Evolutionary conservation across 2,329 filamentous ascomycete species (phyloP).

Genomic region (Aspergillus puulaauensis): DNA sequence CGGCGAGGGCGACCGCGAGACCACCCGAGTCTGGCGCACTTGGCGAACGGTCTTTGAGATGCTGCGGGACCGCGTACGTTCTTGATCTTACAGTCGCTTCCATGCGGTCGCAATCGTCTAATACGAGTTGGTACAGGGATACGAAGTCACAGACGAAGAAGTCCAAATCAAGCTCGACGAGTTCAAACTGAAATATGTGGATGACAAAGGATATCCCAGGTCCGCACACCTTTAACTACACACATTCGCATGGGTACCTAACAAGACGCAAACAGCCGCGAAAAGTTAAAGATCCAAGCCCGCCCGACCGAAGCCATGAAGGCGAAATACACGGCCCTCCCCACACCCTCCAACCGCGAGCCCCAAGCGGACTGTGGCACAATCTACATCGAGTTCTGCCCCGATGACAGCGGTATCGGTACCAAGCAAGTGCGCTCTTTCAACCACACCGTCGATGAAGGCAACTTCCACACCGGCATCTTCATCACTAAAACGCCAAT

Average conservation of each 20-base stretch:
- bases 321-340: conserved; percentile 73
- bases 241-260: neutral
- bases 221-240: conserved; percentile 47
- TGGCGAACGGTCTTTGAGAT: conserved; percentile 94
- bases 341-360: conserved; percentile 67
- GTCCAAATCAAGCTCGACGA: conserved; percentile 80
- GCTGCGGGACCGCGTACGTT: conserved; percentile 79
- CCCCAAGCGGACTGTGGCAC: conserved; percentile 75
- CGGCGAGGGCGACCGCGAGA: conserved; percentile 41
- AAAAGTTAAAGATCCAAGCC: conserved; percentile 82
- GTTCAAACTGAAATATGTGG: conserved; percentile 72
- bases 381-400: conserved; percentile 91
- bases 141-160: conserved; percentile 87
- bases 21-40: conserved; percentile 82
- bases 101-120: neutral
- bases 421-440: conserved; percentile 91
- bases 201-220: conserved; percentile 72
- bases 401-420: conserved; percentile 70
- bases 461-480: conserved; percentile 86
- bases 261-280: conserved; percentile 59
- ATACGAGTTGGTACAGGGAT: conserved; percentile 64
- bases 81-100: neutral
- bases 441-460: conserved; percentile 74
- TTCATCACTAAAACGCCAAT: conserved; percentile 82
- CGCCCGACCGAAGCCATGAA: conserved; percentile 82